Evolutionary conservation across 345 rosid species (phyloP).

Genomic region (Jatropha curcas): DNA sequence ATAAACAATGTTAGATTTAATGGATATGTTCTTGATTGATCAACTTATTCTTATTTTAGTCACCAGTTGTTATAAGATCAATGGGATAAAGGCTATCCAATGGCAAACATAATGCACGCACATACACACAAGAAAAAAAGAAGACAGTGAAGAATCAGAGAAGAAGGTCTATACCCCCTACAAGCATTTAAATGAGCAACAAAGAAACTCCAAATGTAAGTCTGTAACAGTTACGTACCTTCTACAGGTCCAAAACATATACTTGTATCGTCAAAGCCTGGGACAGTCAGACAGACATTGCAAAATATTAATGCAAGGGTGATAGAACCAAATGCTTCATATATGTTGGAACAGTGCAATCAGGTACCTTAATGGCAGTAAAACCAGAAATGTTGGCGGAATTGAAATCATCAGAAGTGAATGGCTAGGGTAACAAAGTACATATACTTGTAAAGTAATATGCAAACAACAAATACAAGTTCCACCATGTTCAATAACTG

Average conservation of each 20-base stretch:
- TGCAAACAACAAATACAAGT: neutral
- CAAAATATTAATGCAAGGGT: neutral
- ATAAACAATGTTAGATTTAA: too few relatives aligned
- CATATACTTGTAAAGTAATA: neutral
- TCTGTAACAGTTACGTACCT: constrained; percentile 50
- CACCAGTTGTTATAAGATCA: too few relatives aligned
- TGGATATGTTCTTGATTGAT: neutral
- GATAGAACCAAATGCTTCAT: constrained; percentile 3
- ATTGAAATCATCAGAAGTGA: neutral
- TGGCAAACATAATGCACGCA: neutral
- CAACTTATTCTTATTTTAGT: neutral
- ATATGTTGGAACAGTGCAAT: neutral
- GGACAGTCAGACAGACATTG: constrained; percentile 26
- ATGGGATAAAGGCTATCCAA: neutral
- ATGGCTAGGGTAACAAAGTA: neutral
- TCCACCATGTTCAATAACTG: neutral
- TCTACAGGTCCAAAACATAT: constrained; percentile 90
- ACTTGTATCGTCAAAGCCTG: constrained; percentile 90
- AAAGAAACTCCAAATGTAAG: constrained; percentile 15
- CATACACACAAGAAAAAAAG: neutral
- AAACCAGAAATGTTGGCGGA: constrained; percentile 2
- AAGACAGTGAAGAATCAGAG: neutral
- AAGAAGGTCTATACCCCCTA: neutral
- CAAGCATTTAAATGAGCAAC: constrained; percentile 11
- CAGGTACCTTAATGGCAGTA: neutral